Conservation (phyloP, 2,329 filamentous ascomycete genomes). For the Phaeophleospora eucalypticola region DNA sequence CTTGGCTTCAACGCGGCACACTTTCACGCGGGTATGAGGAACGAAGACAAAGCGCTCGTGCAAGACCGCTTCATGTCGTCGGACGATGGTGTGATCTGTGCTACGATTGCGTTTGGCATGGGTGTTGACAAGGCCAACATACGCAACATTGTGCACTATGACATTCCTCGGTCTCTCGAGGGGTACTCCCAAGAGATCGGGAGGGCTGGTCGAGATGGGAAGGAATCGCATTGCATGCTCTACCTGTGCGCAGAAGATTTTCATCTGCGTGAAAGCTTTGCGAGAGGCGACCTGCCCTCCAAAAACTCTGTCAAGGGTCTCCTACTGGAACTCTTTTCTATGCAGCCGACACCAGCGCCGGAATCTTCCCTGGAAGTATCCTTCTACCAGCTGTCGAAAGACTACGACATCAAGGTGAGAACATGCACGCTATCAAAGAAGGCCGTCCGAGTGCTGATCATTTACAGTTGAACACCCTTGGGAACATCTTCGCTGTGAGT, state of each 20-base stretch:
- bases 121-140: conserved; percentile 97
- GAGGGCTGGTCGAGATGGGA: conserved; percentile 82
- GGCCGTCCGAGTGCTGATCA: conserved; percentile 4
- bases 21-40: conserved; percentile 77
- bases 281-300: conserved; percentile 57
- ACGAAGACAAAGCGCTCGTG: conserved; percentile 63
- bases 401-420: conserved; percentile 51
- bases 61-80: conserved; percentile 82
- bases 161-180: conserved; percentile 87
- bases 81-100: conserved; percentile 80
- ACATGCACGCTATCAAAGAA: no score
- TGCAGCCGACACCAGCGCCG: conserved; percentile 8
- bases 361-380: conserved; percentile 35
- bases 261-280: conserved; percentile 56
- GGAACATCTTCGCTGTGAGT: conserved; percentile 56
- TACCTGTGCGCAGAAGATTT: conserved; percentile 57
- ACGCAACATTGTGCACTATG: conserved; percentile 90
- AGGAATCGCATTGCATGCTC: conserved; percentile 55
- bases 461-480: conserved; percentile 39
- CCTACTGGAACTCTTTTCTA: conserved; percentile 50
- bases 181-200: conserved; percentile 98
- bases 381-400: conserved; percentile 43
- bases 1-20: conserved; percentile 69
- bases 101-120: conserved; percentile 98
- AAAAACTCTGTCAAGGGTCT: conserved; percentile 46